A percentile compares a stretch with the other conserved stretches of the same genome.
Conservation (phyloP, 2,329 filamentous ascomycete genomes). For the Diaporthe australafricana region DNA sequence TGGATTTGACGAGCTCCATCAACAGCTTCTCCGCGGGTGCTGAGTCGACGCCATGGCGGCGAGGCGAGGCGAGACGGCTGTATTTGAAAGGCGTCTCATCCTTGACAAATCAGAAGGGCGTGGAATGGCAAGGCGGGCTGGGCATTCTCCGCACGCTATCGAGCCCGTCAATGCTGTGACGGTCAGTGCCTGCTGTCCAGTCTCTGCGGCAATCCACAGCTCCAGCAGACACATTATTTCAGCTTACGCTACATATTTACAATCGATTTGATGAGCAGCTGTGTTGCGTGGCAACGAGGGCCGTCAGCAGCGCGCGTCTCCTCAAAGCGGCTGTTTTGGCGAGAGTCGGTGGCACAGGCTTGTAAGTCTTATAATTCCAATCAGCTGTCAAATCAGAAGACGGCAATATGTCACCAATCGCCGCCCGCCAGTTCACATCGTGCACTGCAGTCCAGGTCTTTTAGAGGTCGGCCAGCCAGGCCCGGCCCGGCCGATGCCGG, state of each 20-base stretch:
- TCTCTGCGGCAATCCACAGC: too few relatives aligned
- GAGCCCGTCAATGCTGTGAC: background rate
- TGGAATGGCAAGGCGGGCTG: constrained; percentile 5
- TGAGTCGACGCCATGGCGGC: background rate
- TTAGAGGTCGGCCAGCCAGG: background rate
- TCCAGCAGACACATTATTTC: background rate
- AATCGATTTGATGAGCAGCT: too few relatives aligned
- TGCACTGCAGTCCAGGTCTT: background rate
- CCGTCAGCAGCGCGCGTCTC: background rate
- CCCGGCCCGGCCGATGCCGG: constrained; percentile 20
- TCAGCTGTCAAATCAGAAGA: background rate
- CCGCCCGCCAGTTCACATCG: background rate
- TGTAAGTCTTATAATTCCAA: background rate
- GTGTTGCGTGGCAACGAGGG: background rate
- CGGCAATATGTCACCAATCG: background rate
- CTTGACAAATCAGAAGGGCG: constrained; percentile 24
- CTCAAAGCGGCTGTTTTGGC: background rate
- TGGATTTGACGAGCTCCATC: background rate
- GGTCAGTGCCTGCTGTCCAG: background rate
- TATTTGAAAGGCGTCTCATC: constrained; percentile 9
- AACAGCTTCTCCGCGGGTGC: background rate
- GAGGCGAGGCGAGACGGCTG: background rate
- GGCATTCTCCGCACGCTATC: constrained; percentile 17
- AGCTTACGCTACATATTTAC: background rate
- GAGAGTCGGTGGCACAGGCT: too few relatives aligned